Evolutionary conservation across 345 rosid genomes (phyloP).

Genomic region (Durio zibethinus): DNA sequence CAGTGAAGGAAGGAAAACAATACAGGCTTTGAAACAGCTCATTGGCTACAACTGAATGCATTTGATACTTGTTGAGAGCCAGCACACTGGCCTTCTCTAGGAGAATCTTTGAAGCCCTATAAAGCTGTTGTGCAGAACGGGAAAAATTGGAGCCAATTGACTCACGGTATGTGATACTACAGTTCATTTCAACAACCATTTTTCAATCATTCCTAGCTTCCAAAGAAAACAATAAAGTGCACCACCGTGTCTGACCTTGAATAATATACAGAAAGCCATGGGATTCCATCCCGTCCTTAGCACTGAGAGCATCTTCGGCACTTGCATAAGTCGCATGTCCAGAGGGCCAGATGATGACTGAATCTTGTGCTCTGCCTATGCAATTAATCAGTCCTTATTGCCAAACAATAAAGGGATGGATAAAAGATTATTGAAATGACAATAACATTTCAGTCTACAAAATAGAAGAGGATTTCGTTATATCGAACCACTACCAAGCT

Average conservation of each 20-base stretch:
- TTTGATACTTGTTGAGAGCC: conserved; percentile 64
- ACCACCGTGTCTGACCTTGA: conserved; percentile 55
- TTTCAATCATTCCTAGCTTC: neutral
- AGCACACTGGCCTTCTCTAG: conserved; percentile 65
- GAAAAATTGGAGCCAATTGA: neutral
- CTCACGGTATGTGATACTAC: neutral
- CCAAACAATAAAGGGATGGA: neutral
- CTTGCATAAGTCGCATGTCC: conserved; percentile 86
- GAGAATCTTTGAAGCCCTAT: conserved; percentile 76
- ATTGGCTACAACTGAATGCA: conserved; percentile 84
- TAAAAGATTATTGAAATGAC: neutral
- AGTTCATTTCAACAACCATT: too few relatives aligned
- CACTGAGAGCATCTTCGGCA: conserved; percentile 73
- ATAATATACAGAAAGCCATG: conserved; percentile 76
- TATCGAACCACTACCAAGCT: conserved; percentile 58
- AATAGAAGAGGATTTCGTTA: neutral
- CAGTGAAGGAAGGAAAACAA: neutral
- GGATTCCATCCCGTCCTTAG: conserved; percentile 82
- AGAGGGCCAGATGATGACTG: conserved; percentile 85
- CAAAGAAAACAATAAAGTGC: conserved; percentile 1
- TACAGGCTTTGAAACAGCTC: too few relatives aligned
- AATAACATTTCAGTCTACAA: neutral
- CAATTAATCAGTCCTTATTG: conserved; percentile 10
- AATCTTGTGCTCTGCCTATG: conserved; percentile 88
- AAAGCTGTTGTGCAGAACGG: conserved; percentile 49